Evolutionary conservation across 106 monocot species (phyloP).

Genomic region (Allium cepa): DNA sequence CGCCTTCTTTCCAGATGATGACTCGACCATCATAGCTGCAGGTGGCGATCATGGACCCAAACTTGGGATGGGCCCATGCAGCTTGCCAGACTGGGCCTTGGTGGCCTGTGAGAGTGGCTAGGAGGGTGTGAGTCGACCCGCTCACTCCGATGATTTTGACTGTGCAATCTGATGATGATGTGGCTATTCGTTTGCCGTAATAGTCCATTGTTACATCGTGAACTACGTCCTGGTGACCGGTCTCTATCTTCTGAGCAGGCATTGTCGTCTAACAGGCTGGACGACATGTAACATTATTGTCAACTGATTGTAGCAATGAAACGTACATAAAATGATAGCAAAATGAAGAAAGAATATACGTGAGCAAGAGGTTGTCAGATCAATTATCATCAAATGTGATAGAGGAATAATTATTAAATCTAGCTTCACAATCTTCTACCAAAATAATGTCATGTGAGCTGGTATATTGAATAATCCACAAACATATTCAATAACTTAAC

Average conservation of each 20-base stretch:
- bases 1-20: slow-evolving; percentile 30
- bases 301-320: no score
- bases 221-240: slow-evolving; percentile 14
- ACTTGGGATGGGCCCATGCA: slow-evolving; percentile 26
- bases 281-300: no score
- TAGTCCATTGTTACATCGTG: slow-evolving; percentile 20
- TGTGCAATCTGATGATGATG: slow-evolving; percentile 16
- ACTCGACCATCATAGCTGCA: slow-evolving; percentile 19
- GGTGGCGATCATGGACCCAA: slow-evolving; percentile 24
- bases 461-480: no score
- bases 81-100: slow-evolving; percentile 30
- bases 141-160: slow-evolving; percentile 23
- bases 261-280: not conserved
- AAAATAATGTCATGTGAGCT: no score
- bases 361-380: no score
- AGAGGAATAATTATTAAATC: no score
- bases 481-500: no score
- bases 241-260: slow-evolving; percentile 20
- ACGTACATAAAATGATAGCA: no score
- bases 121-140: slow-evolving; percentile 17
- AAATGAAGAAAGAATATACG: no score
- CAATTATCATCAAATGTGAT: no score
- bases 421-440: no score
- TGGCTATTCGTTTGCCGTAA: slow-evolving; percentile 14
- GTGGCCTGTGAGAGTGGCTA: slow-evolving; percentile 23